Conservation (phyloP, 768 basidiomycete genomes). For the Termitomyces sp. region DNA sequence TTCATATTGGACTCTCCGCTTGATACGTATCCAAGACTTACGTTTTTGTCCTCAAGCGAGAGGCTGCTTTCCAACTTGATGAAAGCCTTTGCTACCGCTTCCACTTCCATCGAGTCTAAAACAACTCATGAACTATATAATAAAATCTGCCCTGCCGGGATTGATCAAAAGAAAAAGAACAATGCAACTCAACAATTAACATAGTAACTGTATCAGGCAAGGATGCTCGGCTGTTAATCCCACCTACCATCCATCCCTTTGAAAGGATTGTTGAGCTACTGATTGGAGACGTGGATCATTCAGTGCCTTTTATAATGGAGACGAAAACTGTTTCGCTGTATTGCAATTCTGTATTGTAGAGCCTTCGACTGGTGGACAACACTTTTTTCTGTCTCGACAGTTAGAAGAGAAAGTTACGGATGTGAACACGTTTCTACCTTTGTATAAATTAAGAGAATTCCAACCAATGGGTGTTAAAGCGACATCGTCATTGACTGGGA, state of each 20-base stretch:
- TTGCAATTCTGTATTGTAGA: constrained; percentile 45
- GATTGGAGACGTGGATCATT: background rate
- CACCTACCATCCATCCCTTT: background rate
- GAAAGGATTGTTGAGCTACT: background rate
- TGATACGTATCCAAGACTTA: background rate
- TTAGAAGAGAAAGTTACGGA: too few species aligned
- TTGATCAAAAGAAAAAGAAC: background rate
- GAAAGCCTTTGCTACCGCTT: constrained; percentile 6
- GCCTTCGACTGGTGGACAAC: constrained; percentile 19
- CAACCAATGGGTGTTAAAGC: too few species aligned
- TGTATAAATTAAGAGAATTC: too few species aligned
- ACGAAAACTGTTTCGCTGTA: constrained; percentile 57
- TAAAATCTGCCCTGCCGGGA: background rate
- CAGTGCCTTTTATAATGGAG: constrained; percentile 64
- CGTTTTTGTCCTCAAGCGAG: background rate
- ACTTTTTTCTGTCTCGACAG: too few species aligned
- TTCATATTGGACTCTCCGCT: background rate
- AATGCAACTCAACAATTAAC: background rate
- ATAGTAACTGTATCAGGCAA: background rate
- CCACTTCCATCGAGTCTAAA: background rate
- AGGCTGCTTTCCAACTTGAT: background rate
- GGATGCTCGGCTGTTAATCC: background rate
- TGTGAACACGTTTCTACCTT: constrained; percentile 21
- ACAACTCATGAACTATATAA: constrained; percentile 1
- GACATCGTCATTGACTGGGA: background rate